phyloP scores from a whole-genome alignment of 768 basidiomycete genomes.

The Clathrus columnatus region DNA sequence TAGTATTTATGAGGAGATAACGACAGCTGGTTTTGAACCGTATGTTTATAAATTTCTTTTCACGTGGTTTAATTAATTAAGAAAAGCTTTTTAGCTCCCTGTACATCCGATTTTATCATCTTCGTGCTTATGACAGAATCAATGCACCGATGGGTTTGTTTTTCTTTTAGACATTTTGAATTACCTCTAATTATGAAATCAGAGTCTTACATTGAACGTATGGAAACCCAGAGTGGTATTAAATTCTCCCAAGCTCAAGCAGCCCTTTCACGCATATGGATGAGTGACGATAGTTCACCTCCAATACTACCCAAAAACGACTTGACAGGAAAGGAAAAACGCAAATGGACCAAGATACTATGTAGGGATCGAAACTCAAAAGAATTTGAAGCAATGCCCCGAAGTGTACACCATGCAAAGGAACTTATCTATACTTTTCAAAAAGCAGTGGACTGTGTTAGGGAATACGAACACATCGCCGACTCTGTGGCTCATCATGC shows the following conservation, averaged over 20 bases:
- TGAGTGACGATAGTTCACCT: conserved; percentile 38
- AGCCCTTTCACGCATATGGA: conserved; percentile 71
- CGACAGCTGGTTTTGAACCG: conserved; percentile 73
- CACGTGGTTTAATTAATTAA: neutral
- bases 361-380: conserved; percentile 39
- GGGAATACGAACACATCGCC: conserved; percentile 54
- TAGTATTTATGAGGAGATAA: conserved; percentile 78
- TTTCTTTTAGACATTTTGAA: neutral
- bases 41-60: conserved; percentile 29
- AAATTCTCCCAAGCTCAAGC: conserved; percentile 81
- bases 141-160: conserved; percentile 60
- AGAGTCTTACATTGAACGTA: conserved; percentile 49
- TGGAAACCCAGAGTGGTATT: conserved; percentile 69
- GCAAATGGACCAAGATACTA: conserved; percentile 41
- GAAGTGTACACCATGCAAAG: conserved; percentile 56
- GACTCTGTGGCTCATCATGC: conserved; percentile 81
- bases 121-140: conserved; percentile 85
- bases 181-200: conserved; percentile 12
- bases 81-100: conserved; percentile 42
- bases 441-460: conserved; percentile 43
- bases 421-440: conserved; percentile 67
- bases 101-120: conserved; percentile 87
- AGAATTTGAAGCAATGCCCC: conserved; percentile 62
- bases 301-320: conserved; percentile 39
- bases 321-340: conserved; percentile 45